A percentile compares a stretch with the other conserved stretches of the same genome.
These are phyloP conservation scores for Venturia pyrina DNA, from an alignment of 2,329 filamentous ascomycete species.

Conservation along the genomic window DNA sequence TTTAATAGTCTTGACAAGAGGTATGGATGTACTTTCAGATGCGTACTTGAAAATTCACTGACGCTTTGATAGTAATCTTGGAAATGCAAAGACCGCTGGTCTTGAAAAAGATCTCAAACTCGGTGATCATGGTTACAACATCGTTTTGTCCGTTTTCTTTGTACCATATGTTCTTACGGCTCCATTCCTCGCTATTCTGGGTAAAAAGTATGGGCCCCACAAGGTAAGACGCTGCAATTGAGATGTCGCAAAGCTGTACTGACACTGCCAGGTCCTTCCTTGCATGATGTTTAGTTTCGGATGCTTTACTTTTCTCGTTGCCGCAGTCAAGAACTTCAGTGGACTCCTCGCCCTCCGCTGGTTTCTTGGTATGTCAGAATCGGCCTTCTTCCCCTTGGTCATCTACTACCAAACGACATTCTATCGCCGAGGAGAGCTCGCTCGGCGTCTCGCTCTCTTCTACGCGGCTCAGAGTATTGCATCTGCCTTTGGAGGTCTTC, in stretches of 20 bases:
- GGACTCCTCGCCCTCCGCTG: constrained; percentile 59
- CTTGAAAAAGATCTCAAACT: constrained; percentile 44
- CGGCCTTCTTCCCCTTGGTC: constrained; percentile 60
- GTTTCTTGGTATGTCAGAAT: constrained; percentile 56
- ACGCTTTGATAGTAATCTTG: constrained; percentile 18
- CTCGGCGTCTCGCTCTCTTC: constrained; percentile 60
- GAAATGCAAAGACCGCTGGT: constrained; percentile 36
- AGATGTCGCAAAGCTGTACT: neutral
- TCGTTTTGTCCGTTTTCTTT: constrained; percentile 63
- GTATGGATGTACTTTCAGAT: neutral
- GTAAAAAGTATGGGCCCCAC: constrained; percentile 57
- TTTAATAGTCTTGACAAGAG: constrained; percentile 30
- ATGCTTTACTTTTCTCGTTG: constrained; percentile 50
- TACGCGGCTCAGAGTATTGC: constrained; percentile 70
- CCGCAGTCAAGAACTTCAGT: constrained; percentile 48
- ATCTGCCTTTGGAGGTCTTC: constrained; percentile 52
- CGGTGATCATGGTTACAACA: constrained; percentile 55
- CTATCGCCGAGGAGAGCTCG: constrained; percentile 62
- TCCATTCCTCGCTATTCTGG: constrained; percentile 54
- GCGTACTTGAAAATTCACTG: too few species aligned
- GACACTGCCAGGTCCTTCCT: constrained; percentile 34
- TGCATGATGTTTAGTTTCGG: constrained; percentile 62
- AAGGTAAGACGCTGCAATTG: constrained; percentile 30
- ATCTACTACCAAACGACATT: constrained; percentile 53
- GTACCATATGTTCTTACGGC: constrained; percentile 64